Base-by-base conservation (phyloP, 768 basidiomycete genomes). In the Termitomyces sp. region DNA sequence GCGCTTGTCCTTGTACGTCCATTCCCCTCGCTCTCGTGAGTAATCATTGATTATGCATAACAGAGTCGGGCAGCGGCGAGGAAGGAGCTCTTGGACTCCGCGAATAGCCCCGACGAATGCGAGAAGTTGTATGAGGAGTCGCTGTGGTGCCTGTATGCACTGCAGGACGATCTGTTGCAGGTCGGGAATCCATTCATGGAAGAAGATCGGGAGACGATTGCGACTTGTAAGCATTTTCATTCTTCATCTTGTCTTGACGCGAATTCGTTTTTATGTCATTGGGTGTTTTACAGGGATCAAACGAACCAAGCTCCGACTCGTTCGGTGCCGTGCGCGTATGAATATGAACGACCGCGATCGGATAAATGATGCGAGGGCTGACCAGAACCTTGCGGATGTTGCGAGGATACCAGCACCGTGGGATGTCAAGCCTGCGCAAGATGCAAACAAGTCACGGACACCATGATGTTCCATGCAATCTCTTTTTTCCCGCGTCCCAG, bases 61-160 rank as follows among this genome's bases (percentile, higher is more conserved):
- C 73, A 98, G 95, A 95, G 94, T 65, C 91, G 95, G 6, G 89
- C 87, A 0, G 95, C 95, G 41, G 95, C 96, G 1, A 81, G 89
- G 48, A 93, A 94, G 66, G 96, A 98, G 68, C 80, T 98, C 0
- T 75, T 91, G 12, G 92, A 93, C 67, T 84, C 89, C 68, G 87
- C 86, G 41, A 78, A 79, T 46, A 82, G 82, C 31, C 86, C 90
- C 0, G 83, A 89, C 62, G 89, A 93, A 67, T 95, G 94, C 70
- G 93, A 97, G 77, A 90, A 89, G 70, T 78, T 96, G 39, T 99
- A 98, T 72, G 95, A 98, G 67, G 93, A 93, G 66, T 93, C 93
- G 0, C 72, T 98, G 8, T 97, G 94, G 93, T 91, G 95, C 69
- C 78, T 98, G 33, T 92, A 95, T 63, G 90, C 94, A 0, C 78